Base-by-base conservation (phyloP, 345 rosid species). In the Eucalyptus erythrocorys region DNA sequence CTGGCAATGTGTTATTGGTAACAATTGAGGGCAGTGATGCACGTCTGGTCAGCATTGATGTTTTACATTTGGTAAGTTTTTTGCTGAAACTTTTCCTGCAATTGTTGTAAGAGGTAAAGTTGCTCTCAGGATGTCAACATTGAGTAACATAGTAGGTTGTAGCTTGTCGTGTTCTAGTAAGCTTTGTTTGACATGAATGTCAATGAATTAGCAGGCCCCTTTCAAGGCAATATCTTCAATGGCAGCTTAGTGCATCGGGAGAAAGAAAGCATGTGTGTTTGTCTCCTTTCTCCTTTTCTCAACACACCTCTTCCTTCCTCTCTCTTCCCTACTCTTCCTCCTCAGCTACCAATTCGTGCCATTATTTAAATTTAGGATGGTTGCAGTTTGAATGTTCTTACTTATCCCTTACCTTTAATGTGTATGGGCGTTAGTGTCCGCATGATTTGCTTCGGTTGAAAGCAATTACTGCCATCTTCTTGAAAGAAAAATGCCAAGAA, bases 281-380 rank as follows among this genome's bases (percentile, higher is more conserved):
- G 99, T 98, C 98, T 96, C 92, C 99, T 95, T 96, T 98, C 99
- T 98, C 98, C 97, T 98, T 96, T 95, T 95, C 97, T 95, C 95
- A 76, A 76, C 84, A 76, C 84, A 76, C 84, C 82, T 76, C 93
- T 92, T 93, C 92, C 99, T 94, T 92, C 92, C 97, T 95, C 98
- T 96, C 92, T 96, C 94, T 93, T 94, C 94, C 96, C 97, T 95
- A 90, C 94, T 95, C 92, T 95, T 94, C 94, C 95, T 94, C 95
- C 94, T 92, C 92, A 91, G 90, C 94, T 97, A 94, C 96, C 95
- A 91, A 89, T 92, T 92, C 94, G 90, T 93, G 87, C 92, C 95
- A 43, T 90, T 89, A 88, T 90, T 80, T 86, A 89, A 91, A 89
- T 61, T 89, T 91, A 91, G 94, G 94, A 85, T 86, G 49, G 88